Evolutionary conservation across 2,329 filamentous ascomycete genomes (phyloP).

Genomic region (Meredithiella fracta): DNA sequence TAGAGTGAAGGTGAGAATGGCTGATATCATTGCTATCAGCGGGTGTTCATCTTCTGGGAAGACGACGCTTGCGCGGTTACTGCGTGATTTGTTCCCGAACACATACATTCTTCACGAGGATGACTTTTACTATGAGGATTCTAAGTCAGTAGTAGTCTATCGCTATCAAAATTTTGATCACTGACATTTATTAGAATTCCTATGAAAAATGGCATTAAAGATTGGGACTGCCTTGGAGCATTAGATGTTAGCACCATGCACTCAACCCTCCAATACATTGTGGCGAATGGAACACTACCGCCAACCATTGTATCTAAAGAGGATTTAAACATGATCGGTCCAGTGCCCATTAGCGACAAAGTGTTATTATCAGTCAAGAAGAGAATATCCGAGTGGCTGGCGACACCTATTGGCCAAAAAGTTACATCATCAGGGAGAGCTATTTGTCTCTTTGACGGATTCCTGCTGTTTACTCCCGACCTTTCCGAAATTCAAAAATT

Average conservation of each 20-base stretch:
- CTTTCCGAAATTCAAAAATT: conserved; percentile 39
- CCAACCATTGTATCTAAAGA: conserved; percentile 27
- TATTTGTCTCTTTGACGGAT: conserved; percentile 72
- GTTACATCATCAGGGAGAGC: conserved; percentile 20
- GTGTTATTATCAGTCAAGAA: conserved; percentile 30
- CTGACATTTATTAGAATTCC: conserved; percentile 9
- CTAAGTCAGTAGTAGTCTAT: conserved; percentile 34
- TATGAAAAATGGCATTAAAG: conserved; percentile 40
- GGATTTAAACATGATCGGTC: conserved; percentile 44
- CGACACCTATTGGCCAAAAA: conserved; percentile 28
- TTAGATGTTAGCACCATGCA: conserved; percentile 56
- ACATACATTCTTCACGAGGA: conserved; percentile 84
- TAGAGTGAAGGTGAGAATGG: conserved; percentile 20
- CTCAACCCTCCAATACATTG: conserved; percentile 53
- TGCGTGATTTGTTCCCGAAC: conserved; percentile 64
- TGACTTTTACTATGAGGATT: conserved; percentile 81
- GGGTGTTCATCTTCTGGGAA: conserved; percentile 89
- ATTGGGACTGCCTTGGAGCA: conserved; percentile 83
- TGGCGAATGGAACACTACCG: conserved; percentile 46
- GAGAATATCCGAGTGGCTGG: conserved; percentile 32
- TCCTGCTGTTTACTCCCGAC: conserved; percentile 56
- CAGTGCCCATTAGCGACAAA: conserved; percentile 33
- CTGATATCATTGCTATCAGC: conserved; percentile 62
- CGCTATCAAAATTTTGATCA: neutral
- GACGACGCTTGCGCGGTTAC: conserved; percentile 73